Percentiles rank a stretch among this genome's conserved stretches.
Evolutionary conservation across 192 early-diverging fungal species (phyloP).

Genomic region (Coemansia furcata): DNA sequence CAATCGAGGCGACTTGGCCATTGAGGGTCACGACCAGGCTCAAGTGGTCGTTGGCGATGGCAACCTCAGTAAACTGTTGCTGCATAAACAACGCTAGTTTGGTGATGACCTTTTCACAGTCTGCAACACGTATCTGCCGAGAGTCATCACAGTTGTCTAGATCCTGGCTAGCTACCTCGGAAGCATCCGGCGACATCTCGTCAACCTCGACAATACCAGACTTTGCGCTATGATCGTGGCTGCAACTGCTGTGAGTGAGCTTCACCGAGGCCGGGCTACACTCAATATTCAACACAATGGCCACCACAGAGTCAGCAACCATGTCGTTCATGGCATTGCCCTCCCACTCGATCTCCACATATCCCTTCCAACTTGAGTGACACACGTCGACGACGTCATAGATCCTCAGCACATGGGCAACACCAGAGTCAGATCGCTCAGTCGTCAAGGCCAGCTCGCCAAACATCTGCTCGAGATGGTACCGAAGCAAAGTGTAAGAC

Average conservation of each 20-base stretch:
- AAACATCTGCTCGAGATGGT: conserved; percentile 96
- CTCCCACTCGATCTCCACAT: conserved; percentile 84
- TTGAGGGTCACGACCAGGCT: conserved; percentile 26
- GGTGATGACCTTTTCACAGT: conserved; percentile 15
- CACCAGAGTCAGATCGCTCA: conserved; percentile 20
- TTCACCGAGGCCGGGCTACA: conserved; percentile 89
- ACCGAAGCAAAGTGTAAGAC: conserved; percentile 74
- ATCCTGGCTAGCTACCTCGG: not conserved
- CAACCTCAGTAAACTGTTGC: conserved; percentile 43
- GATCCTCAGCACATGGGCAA: conserved; percentile 48
- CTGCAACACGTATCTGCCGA: conserved; percentile 14
- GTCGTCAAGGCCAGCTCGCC: conserved; percentile 56
- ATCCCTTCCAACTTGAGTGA: conserved; percentile 53
- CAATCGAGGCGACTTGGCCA: conserved; percentile 15
- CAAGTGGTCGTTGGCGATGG: conserved; percentile 13
- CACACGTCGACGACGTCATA: conserved; percentile 77
- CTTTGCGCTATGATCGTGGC: conserved; percentile 5
- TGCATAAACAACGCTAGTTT: conserved; percentile 37
- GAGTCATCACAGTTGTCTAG: not conserved
- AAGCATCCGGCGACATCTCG: not conserved
- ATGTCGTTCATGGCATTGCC: conserved; percentile 91
- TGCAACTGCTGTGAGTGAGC: conserved; percentile 37
- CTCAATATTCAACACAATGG: conserved; percentile 81
- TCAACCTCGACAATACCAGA: not conserved
- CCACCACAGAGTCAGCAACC: conserved; percentile 91